phyloP scores from a whole-genome alignment of 164 flowering plant species.

The Vitis rupestris region DNA sequence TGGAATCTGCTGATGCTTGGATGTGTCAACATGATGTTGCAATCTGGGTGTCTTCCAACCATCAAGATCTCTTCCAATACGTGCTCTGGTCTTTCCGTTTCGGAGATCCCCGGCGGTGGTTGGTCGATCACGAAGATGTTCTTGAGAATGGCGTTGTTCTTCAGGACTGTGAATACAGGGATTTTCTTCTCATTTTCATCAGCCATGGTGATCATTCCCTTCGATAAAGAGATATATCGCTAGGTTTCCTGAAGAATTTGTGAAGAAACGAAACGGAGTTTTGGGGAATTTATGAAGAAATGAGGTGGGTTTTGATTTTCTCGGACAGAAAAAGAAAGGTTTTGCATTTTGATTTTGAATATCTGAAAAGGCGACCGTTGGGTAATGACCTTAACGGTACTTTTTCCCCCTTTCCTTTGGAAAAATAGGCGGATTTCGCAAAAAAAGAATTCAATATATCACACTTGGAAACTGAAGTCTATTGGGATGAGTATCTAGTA shows the following conservation, averaged over 20 bases:
- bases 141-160: constrained; percentile 77
- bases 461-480: no score
- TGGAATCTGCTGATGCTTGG: constrained; percentile 97
- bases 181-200: constrained; percentile 39
- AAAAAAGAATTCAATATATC: no score
- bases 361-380: constrained; percentile 18
- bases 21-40: constrained; percentile 73
- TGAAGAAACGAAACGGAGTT: not conserved
- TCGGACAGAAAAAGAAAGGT: not conserved
- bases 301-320: no score
- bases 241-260: not conserved
- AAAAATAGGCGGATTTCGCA: no score
- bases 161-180: constrained; percentile 80
- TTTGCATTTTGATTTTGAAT: constrained; percentile 13
- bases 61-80: constrained; percentile 43
- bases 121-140: constrained; percentile 71
- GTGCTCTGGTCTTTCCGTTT: constrained; percentile 6
- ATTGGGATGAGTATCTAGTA: no score
- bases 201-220: constrained; percentile 19
- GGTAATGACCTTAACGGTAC: no score
- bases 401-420: no score
- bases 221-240: no score
- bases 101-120: constrained; percentile 17
- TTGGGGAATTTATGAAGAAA: no score
- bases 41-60: constrained; percentile 92